A percentile compares a stretch with the other conserved stretches of the same genome.
Conservation (phyloP, 2,329 filamentous ascomycete genomes). For the Hymenoscyphus infarciens region DNA sequence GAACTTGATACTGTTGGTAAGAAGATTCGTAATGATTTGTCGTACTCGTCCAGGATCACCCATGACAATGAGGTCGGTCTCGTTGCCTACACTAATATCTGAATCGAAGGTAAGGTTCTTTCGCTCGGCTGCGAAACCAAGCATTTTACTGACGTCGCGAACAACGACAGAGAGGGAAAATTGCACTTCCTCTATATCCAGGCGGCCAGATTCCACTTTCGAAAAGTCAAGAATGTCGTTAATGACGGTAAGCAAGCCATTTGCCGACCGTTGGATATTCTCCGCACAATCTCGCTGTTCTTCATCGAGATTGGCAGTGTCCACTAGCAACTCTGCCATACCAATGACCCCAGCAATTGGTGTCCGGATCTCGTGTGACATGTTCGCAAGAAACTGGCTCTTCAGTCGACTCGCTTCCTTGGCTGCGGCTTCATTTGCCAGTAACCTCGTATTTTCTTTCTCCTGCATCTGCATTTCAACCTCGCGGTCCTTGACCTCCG, state of each 20-base stretch:
- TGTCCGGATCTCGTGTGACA: constrained; percentile 77
- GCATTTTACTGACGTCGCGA: constrained; percentile 80
- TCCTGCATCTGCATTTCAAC: constrained; percentile 60
- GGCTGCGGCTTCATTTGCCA: constrained; percentile 71
- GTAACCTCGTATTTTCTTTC: constrained; percentile 64
- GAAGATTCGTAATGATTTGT: constrained; percentile 77
- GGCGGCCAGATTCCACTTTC: constrained; percentile 73
- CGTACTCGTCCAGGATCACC: constrained; percentile 81
- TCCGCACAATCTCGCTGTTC: constrained; percentile 73
- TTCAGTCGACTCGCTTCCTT: constrained; percentile 79
- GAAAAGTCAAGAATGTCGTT: constrained; percentile 91
- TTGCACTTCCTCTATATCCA: constrained; percentile 77
- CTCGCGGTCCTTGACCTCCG: constrained; percentile 64
- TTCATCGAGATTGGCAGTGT: constrained; percentile 58
- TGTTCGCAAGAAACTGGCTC: constrained; percentile 75
- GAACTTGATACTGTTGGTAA: constrained; percentile 76
- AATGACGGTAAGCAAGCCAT: constrained; percentile 80
- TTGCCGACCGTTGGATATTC: constrained; percentile 75
- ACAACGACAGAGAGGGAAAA: constrained; percentile 72
- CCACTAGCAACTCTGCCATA: constrained; percentile 71
- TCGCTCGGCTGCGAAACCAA: constrained; percentile 77
- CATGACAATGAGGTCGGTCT: constrained; percentile 71
- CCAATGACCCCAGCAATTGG: constrained; percentile 79
- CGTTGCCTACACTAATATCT: constrained; percentile 56
- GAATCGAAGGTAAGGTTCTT: constrained; percentile 72